Evolutionary conservation across 352 stramenopile species (phyloP), one percentile per base, ranked within the genome.

Genomic region (Thalassiosira pacifica): DNA sequence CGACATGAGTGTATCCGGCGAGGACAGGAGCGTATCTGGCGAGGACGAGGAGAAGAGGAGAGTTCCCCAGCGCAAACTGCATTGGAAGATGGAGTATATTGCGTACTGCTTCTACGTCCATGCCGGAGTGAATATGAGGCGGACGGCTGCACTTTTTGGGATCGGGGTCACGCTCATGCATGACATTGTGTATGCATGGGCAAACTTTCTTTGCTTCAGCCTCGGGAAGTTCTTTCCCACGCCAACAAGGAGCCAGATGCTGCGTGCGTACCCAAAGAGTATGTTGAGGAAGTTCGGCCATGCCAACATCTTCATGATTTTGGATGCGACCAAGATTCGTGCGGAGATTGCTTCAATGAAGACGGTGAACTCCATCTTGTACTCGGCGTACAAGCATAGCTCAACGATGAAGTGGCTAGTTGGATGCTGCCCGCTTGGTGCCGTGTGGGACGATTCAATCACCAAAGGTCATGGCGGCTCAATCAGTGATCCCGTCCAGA

Each of bases 351-450:
- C 72, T 5, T 76, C 72, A 53, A 80, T 80, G 72, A 80, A 75
- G 29, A 78, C 59, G 22, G 57, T 75, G 13, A 80, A 80, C 26
- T 29, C 57, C 5, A 75, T 75, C 27, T 27, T 80, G 27, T 80
- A 78, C 42, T 80, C 22, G 3, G 55, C 6, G 5, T 65, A 65
- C 24, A 65, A 65, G 27, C 16, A 24, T n/a, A n/a, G n/a, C 72
- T 80, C 72, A 27, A 80, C 57, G 31, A 19, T 80, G 26, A 79
- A 80, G 59, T 80, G 57, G 57, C 59, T 79, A 22, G 72, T 76
- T 76, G 72, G 72, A 19, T 80, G 72, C 63, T 8, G 34, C 29
- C 16, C 27, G 6, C 78, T 80, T 29, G 72, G 72, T n/a, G 22
- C 72, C 34, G 29, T 37, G 18, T 65, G 59, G 29, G 45, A 80